Conservation (phyloP, 495 filamentous ascomycete genomes). For the Parmelia sp. region DNA sequence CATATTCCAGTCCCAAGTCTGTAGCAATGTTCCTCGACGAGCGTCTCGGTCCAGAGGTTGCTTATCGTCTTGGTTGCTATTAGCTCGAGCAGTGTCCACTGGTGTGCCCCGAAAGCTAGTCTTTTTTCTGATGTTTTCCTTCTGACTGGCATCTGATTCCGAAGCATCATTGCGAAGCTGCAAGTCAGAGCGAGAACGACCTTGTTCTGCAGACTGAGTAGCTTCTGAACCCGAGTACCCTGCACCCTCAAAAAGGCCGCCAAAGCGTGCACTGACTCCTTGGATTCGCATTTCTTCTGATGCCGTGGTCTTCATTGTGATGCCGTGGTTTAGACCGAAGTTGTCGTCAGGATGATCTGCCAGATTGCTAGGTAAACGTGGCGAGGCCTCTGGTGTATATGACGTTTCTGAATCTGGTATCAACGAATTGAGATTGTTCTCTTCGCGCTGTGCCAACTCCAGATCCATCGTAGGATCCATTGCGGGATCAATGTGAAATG, state of each 20-base stretch:
- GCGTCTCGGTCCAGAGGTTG: not conserved
- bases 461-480: constrained; percentile 12
- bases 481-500: constrained; percentile 18
- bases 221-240: constrained; percentile 28
- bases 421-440: constrained; percentile 16
- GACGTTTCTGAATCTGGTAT: constrained; percentile 19
- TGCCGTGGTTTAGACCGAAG: constrained; percentile 1
- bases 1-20: not conserved
- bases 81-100: constrained; percentile 34
- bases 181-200: constrained; percentile 37
- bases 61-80: not conserved
- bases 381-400: constrained; percentile 6
- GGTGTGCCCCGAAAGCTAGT: constrained; percentile 41
- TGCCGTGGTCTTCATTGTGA: constrained; percentile 2
- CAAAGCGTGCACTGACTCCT: constrained; percentile 44
- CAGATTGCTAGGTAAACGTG: constrained; percentile 2
- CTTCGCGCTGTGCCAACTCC: constrained; percentile 12
- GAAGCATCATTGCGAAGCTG: constrained; percentile 46
- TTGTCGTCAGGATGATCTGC: constrained; percentile 2
- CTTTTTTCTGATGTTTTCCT: constrained; percentile 25
- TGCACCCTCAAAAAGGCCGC: constrained; percentile 37
- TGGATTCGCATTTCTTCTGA: constrained; percentile 44
- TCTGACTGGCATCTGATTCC: constrained; percentile 37
- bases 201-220: constrained; percentile 23
- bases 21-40: constrained; percentile 3